Base-by-base conservation (phyloP, 176 grass and related monocot genomes). In the Thalia dealbata region DNA sequence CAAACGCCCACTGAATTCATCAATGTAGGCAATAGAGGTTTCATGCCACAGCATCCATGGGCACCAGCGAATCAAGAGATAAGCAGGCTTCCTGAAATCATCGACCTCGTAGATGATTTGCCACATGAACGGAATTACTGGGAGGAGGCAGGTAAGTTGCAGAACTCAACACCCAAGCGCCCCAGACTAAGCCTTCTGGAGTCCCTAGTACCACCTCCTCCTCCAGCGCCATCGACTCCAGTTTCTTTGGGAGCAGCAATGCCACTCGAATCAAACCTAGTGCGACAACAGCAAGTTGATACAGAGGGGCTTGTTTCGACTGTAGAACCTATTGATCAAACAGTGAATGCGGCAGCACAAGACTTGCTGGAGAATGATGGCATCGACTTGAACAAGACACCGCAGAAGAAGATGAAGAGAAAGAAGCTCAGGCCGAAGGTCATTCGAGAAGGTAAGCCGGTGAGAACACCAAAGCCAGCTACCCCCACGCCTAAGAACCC, bases 351-450 rank as follows among this genome's bases (percentile, higher is more conserved):
- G 52, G 50, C 56, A 22, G 59, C 82, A 61, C 61, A 67, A 44
- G 70, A n/a, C 24, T 30, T 51, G 38, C 64, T 42, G 61, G 70
- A 7, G 13, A 68, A 46, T 54, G 82, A 86, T 75, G 69, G 62
- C 52, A 82, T 78, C 72, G 91, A 86, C 26, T 52, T 75, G 58
- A 96, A 84, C 63, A 86, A 73, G 63, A 88, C 82, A 44, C 72
- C 76, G 24, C 78, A 70, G 72, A 78, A 91, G 51, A 91, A 88
- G 52, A 59, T 76, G 29, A 91, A 84, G 78, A 86, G 83, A 61
- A 88, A 80, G 68, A 96, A 86, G 50, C 84, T 82, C 25, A 88
- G 88, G 69, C 88, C 91, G 14, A 96, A 96, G 78, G 91, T 96
- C 68, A 75, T 88, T 58, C 81, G 63, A 76, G 84, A 90, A 77